Conservation (phyloP, 768 basidiomycete genomes). For the Mycena alexandri region DNA sequence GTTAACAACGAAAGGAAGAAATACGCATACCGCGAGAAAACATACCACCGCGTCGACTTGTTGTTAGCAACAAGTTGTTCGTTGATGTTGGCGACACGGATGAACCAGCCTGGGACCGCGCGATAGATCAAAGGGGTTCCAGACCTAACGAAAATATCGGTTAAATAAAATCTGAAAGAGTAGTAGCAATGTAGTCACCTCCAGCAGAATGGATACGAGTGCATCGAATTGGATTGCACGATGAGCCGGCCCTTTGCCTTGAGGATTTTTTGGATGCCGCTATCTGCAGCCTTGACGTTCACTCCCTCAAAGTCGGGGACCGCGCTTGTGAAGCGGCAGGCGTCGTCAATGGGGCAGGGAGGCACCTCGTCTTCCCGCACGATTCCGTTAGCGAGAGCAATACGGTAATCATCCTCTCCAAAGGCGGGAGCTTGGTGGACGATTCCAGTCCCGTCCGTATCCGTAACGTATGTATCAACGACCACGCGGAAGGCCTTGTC, state of each 20-base stretch:
- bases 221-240: constrained; percentile 86
- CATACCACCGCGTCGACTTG: constrained; percentile 88
- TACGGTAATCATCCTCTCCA: constrained; percentile 98
- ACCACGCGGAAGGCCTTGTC: constrained; percentile 93
- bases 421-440: constrained; percentile 99
- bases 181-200: constrained; percentile 59
- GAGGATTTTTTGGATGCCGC: constrained; percentile 90
- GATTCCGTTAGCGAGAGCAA: constrained; percentile 87
- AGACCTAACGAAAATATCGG: constrained; percentile 66
- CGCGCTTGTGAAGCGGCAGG: constrained; percentile 87
- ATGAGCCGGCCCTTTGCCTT: constrained; percentile 91
- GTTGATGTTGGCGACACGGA: constrained; percentile 86
- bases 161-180: constrained; percentile 1
- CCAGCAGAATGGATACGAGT: constrained; percentile 99
- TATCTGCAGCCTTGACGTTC: constrained; percentile 95
- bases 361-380: constrained; percentile 92
- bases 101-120: constrained; percentile 96
- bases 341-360: constrained; percentile 95
- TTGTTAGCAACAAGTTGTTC: constrained; percentile 94
- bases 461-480: constrained; percentile 93
- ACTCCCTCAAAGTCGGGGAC: constrained; percentile 91
- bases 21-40: constrained; percentile 2
- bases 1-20: not conserved
- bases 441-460: constrained; percentile 94
- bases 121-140: constrained; percentile 96